Evolutionary conservation across 345 rosid species (phyloP).

Genomic region (Ceriops decandra): DNA sequence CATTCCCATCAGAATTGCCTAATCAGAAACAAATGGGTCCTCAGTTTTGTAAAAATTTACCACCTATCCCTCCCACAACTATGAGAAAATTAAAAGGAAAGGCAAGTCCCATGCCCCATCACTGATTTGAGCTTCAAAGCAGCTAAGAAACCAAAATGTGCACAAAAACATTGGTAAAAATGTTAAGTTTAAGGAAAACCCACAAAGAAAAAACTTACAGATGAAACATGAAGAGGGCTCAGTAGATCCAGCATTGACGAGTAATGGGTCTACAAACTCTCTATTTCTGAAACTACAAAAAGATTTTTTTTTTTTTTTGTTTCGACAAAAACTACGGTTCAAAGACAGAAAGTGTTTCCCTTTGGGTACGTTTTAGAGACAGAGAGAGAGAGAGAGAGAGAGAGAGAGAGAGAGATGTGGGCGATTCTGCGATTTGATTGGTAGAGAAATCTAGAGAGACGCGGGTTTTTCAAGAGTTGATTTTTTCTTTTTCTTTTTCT

Average conservation of each 20-base stretch:
- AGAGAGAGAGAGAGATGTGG: background rate
- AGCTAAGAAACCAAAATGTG: background rate
- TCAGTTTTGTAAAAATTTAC: background rate
- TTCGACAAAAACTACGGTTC: background rate
- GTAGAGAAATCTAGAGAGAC: slow-evolving; percentile 27
- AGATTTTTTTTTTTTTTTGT: background rate
- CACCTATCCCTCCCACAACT: background rate
- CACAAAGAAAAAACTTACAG: slow-evolving; percentile 22
- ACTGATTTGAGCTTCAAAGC: background rate
- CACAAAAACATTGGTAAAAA: background rate
- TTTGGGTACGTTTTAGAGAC: no score
- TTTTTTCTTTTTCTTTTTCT: background rate
- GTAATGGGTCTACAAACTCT: slow-evolving; percentile 16
- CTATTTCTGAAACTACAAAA: slow-evolving; percentile 8
- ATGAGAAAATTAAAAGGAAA: background rate
- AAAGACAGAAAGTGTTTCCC: no score
- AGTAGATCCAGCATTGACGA: slow-evolving; percentile 36
- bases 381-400: background rate
- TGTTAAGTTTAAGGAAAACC: background rate
- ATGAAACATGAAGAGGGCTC: slow-evolving; percentile 20
- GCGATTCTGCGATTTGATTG: slow-evolving; percentile 11
- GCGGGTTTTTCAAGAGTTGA: slow-evolving; percentile 3
- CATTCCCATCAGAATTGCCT: background rate
- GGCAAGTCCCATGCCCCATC: background rate
- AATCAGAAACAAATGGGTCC: background rate